Evolutionary conservation across 345 rosid species (phyloP).

Genomic region (Clarkia xantiana): DNA sequence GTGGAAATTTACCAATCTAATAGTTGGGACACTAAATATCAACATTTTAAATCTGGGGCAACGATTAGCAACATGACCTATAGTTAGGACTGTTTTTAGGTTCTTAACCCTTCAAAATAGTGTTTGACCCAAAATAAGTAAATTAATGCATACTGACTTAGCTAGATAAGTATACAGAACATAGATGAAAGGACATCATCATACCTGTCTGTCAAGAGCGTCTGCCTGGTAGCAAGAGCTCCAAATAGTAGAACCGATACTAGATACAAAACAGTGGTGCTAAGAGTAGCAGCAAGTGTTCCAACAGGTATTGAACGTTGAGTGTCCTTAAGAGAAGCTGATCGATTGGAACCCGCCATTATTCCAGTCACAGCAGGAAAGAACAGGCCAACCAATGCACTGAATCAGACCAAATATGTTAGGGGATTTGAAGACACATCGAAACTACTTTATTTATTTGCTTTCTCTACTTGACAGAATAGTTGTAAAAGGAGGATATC

Average conservation of each 20-base stretch:
- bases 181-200: not conserved
- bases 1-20: no score
- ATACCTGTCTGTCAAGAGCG: conserved; percentile 90
- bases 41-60: no score
- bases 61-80: no score
- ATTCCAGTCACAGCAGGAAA: conserved; percentile 99
- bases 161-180: not conserved
- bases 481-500: no score
- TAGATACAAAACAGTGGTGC: conserved; percentile 64
- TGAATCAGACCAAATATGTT: conserved; percentile 13
- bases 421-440: conserved; percentile 9
- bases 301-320: conserved; percentile 94
- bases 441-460: no score
- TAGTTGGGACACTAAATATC: no score
- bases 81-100: no score
- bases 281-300: conserved; percentile 86
- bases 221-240: conserved; percentile 77
- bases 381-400: conserved; percentile 93
- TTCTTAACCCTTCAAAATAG: no score
- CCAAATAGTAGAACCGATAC: conserved; percentile 77
- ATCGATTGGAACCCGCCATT: conserved; percentile 98
- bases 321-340: conserved; percentile 87
- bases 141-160: conserved; percentile 1
- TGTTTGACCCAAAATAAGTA: not conserved
- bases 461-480: no score